Evolutionary conservation across 768 basidiomycete genomes (phyloP), one percentile per base, ranked within the genome.

Genomic region (Rhizopogon vinicolor): DNA sequence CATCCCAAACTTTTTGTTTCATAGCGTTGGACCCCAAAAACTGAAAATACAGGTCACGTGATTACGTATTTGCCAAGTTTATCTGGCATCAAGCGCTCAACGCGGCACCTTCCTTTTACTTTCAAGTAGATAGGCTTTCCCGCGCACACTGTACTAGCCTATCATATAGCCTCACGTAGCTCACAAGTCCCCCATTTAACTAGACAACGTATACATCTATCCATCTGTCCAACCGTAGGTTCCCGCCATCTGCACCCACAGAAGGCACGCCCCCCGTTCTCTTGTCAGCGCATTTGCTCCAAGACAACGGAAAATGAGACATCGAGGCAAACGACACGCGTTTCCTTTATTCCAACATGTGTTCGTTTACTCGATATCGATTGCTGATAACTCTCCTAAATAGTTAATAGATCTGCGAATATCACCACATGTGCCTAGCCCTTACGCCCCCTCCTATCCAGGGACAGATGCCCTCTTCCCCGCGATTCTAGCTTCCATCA

Each of bases 1-100:
- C 31, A 46, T 52, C 25, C 41, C 40, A 52, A 52, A 28, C 29
- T 49, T 48, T 49, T 49, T 49, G 48, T 49, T 37, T 49, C 48
- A 49, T 13, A 29, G 48, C 35, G 35, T 14, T 35, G 19, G 39
- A 9, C 48, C 48, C 48, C 48, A 49, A 49, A 49, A 49, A 49
- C 35, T 37, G 33, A 13, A 22, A 37, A 12, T 16, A 5, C 9
- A 22, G 16, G 35, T 49, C 48, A 49, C 48, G 48, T 49, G 48
- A 5, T 49, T 49, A 49, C 48, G 35, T 49, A 25, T 2, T 37
- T 37, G 9, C 25, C 25, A 25, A 25, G 25, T 25, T 25, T 25
- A 25, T 25, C 25, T 25, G 25, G 5, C 25, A 25, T 25, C 25
- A 25, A 25, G 25, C 25, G 25, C 25, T 25, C 25, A 5, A 25